These are phyloP conservation scores for Solanum hybrid DNA, from an alignment of 305 asterid genomes.

Conservation along the genomic window DNA sequence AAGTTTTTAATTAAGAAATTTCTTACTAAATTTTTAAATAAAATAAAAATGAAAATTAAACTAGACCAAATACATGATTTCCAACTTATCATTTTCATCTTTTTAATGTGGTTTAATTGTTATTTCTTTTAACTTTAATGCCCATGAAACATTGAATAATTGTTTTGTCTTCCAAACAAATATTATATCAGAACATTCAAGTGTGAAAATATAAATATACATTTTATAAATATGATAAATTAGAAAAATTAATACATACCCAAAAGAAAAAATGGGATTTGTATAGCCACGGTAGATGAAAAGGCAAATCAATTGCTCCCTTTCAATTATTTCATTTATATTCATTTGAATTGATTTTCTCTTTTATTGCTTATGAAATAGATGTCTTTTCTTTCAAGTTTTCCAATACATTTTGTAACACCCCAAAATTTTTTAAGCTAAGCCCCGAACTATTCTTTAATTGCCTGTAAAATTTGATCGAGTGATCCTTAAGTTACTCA, in stretches of 20 bases:
- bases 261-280: neutral
- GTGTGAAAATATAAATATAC: neutral
- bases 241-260: neutral
- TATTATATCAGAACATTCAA: no score
- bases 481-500: neutral
- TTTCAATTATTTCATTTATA: neutral
- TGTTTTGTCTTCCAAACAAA: no score
- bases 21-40: neutral
- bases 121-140: no score
- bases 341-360: neutral
- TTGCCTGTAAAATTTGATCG: neutral
- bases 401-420: neutral
- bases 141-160: neutral
- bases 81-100: neutral
- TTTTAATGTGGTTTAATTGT: neutral
- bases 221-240: neutral
- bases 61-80: neutral
- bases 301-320: neutral
- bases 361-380: neutral
- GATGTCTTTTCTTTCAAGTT: neutral
- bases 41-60: no score
- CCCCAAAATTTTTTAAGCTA: neutral
- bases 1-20: neutral
- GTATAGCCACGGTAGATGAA: neutral
- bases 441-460: neutral